These are phyloP conservation scores for Paecilomyces formosus DNA, from an alignment of 2,329 filamentous ascomycete species.

Conservation along the genomic window DNA sequence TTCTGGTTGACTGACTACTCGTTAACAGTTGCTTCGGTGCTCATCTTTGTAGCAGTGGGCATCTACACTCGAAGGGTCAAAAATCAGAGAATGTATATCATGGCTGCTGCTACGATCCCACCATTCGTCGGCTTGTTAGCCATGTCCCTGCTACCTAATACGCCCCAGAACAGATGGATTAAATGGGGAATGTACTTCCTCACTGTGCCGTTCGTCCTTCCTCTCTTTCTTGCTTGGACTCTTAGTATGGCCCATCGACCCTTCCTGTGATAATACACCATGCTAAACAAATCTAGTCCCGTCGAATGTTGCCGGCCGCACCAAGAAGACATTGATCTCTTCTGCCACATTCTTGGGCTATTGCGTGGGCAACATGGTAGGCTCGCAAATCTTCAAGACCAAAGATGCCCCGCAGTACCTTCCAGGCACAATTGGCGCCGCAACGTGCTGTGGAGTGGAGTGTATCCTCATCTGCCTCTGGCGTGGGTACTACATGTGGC, in stretches of 20 bases:
- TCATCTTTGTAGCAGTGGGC: background rate
- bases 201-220: constrained; percentile 23
- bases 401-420: background rate
- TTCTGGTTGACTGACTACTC: background rate
- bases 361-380: background rate
- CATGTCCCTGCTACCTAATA: constrained; percentile 27
- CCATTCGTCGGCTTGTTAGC: constrained; percentile 27
- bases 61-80: background rate
- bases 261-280: background rate
- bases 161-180: constrained; percentile 22
- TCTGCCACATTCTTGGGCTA: constrained; percentile 36
- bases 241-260: constrained; percentile 8
- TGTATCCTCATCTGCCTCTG: constrained; percentile 27
- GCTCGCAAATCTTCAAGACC: background rate
- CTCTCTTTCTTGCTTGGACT: constrained; percentile 26
- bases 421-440: background rate
- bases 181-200: constrained; percentile 31
- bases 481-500: constrained; percentile 33
- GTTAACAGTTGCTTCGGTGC: background rate
- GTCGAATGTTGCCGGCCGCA: constrained; percentile 40
- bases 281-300: constrained; percentile 22
- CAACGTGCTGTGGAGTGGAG: background rate
- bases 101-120: constrained; percentile 10
- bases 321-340: constrained; percentile 40
- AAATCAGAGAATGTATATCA: background rate